Base-by-base conservation (phyloP, 495 filamentous ascomycete genomes). In the Penicillium coprophilum region DNA sequence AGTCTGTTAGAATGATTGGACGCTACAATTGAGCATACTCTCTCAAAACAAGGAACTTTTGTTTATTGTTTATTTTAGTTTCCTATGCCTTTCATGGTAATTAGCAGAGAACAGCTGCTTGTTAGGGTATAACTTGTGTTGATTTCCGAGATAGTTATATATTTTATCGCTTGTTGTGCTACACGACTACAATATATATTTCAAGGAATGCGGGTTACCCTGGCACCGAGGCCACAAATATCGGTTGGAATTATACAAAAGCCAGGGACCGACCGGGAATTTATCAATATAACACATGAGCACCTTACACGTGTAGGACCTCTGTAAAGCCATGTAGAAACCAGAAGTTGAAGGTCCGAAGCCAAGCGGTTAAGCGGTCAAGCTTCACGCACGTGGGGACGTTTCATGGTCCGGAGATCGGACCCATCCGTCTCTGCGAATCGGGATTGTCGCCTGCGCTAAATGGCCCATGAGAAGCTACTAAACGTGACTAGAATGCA, bases 311-410 rank as follows among this genome's bases (percentile, higher is more conserved):
- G 15, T 8, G 6, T 8, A n/a, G 7, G 6, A 3, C 15, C 7
- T 17, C 9, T 21, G 1, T 41, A n/a, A n/a, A n/a, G n/a, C n/a
- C 11, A 44, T 24, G 15, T 44, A 44, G 41, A 24, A 44, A 23
- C 12, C 15, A 20, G 15, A 36, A 36, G 23, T 39, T n/a, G 21
- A 23, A 34, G 15, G 13, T 28, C 34, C 55, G 49, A 56, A 60
- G 50, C 19, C 36, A 24, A 31, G 62, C 62, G 63, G 69, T 66
- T 60, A 69, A 70, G 62, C 62, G 63, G 69, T 66, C 62, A 69
- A 70, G 56, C 61, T 64, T 64, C 62, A 28, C 55, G 62, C 65
- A 72, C 69, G 69, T 72, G 69, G 67, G 67, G 56, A n/a, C 58
- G 15, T 38, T n/a, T 64, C 47, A 59, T 50, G 43, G 27, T 62